Evolutionary conservation across 768 basidiomycete species (phyloP), one percentile per base, ranked within the genome.

Genomic region (Boletus reticulatus): DNA sequence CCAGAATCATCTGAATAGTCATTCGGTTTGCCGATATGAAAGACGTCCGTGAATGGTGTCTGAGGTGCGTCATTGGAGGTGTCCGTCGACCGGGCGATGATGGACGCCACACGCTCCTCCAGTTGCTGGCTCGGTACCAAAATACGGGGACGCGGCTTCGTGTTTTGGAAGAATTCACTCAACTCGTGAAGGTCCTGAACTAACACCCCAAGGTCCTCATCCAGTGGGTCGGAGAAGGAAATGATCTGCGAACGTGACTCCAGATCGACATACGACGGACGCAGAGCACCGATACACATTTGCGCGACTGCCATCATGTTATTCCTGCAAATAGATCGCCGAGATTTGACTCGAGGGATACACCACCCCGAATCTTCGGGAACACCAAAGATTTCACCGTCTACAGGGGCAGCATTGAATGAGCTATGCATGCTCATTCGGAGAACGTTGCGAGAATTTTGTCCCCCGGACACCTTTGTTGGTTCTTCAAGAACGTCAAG

Each of bases 401-500:
- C 83, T 12, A 79, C 75, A 42, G 78, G 74, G 24, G 75, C 67
- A 29, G 74, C 67, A 34, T 72, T 70, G 16, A 78, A 70, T 29
- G 78, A 80, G 22, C 79, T 67, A 59, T 89, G 86, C 83, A 94
- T 87, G 70, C 93, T 94, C 91, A 95, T 93, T 7, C 92, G 84
- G 22, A 95, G 77, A n/a, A 94, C 89, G 61, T 92, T 88, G 56
- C 88, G 88, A 1, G 92, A 90, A 0, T 87, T 80, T 45, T 84
- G 85, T 22, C 89, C 88, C 42, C 85, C 84, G 1, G 84, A 84
- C 73, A 94, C 87, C 19, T 80, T 82, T 71, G 91, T 84, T 0
- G 94, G 94, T 62, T 94, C 89, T 63, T 97, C 94, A 7, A 98
- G 80, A n/a, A 98, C 92, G 46, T 95, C 94, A 45, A 98, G 78